phyloP scores from a whole-genome alignment of 305 asterid species.

The Striga hermonthica region DNA sequence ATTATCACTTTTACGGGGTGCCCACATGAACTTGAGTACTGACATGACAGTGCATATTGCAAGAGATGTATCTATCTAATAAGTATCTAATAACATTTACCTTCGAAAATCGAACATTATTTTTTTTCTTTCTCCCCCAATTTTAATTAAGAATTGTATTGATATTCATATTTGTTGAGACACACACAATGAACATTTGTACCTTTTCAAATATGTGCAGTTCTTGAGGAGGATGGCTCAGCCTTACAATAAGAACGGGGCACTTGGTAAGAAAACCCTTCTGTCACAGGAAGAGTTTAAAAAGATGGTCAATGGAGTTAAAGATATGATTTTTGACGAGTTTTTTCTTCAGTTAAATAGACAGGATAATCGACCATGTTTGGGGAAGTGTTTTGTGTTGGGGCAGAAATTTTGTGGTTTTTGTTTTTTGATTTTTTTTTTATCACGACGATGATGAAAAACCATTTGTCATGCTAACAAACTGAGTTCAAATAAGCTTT shows the following conservation, averaged over 20 bases:
- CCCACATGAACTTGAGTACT: slow-evolving; percentile 92
- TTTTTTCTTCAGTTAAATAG: neutral
- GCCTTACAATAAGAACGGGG: slow-evolving; percentile 87
- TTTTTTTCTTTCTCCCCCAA: too few relatives aligned
- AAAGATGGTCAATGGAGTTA: slow-evolving; percentile 59
- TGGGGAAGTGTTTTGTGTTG: too few relatives aligned
- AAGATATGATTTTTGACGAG: slow-evolving; percentile 51
- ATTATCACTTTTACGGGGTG: slow-evolving; percentile 88
- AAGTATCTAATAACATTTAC: neutral
- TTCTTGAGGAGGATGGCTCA: slow-evolving; percentile 96
- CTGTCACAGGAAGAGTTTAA: slow-evolving; percentile 82
- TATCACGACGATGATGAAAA: too few relatives aligned
- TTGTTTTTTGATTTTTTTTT: too few relatives aligned
- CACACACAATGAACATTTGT: too few relatives aligned
- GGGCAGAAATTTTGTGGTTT: too few relatives aligned
- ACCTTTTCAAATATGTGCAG: slow-evolving; percentile 36
- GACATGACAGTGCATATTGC: slow-evolving; percentile 99
- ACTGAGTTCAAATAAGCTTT: too few relatives aligned
- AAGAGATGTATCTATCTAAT: slow-evolving; percentile 57
- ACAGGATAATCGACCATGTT: too few relatives aligned
- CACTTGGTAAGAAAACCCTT: slow-evolving; percentile 77
- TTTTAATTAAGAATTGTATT: too few relatives aligned
- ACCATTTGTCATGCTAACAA: too few relatives aligned
- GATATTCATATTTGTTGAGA: too few relatives aligned
- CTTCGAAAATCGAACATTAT: too few relatives aligned